Percentiles rank a stretch among this genome's conserved stretches.
phyloP scores from a whole-genome alignment of 495 filamentous ascomycete species.

The Massariosphaeria phaeospora region DNA sequence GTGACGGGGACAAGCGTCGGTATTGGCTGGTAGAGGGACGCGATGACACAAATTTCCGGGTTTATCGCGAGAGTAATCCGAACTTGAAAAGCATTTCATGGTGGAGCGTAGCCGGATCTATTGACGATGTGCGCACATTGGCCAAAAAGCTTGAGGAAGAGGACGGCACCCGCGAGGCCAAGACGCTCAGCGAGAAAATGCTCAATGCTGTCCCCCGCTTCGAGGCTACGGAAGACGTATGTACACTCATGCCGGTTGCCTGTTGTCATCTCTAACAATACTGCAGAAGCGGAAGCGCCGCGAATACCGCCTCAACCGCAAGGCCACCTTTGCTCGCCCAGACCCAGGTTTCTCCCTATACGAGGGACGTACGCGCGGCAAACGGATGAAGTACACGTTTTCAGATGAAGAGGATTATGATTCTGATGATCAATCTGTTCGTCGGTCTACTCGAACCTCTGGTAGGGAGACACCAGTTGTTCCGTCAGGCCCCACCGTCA shows the following conservation, averaged over 20 bases:
- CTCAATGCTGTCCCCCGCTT: conserved; percentile 82
- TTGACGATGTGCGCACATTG: conserved; percentile 75
- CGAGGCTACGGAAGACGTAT: conserved; percentile 85
- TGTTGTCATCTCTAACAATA: conserved; percentile 35
- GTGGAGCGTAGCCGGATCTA: conserved; percentile 86
- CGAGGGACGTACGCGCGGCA: conserved; percentile 92
- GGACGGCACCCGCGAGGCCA: conserved; percentile 75
- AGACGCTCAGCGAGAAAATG: conserved; percentile 71
- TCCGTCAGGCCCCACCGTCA: conserved; percentile 64
- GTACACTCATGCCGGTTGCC: conserved; percentile 20
- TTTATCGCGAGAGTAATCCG: conserved; percentile 94
- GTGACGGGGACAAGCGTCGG: conserved; percentile 81
- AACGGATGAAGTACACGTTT: conserved; percentile 92
- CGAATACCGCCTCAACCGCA: conserved; percentile 81
- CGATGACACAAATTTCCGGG: conserved; percentile 86
- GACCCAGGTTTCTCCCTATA: conserved; percentile 89
- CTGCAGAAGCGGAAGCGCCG: conserved; percentile 80
- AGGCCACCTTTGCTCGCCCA: conserved; percentile 80
- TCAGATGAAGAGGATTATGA: conserved; percentile 82
- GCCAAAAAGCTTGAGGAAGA: conserved; percentile 65
- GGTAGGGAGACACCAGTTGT: conserved; percentile 62
- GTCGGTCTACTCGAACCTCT: conserved; percentile 72
- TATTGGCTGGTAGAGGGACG: conserved; percentile 93
- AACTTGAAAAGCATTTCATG: conserved; percentile 70
- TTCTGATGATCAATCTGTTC: conserved; percentile 59